phyloP scores from a whole-genome alignment of 2,329 filamentous ascomycete species.

The Sordariomycetes sp. region DNA sequence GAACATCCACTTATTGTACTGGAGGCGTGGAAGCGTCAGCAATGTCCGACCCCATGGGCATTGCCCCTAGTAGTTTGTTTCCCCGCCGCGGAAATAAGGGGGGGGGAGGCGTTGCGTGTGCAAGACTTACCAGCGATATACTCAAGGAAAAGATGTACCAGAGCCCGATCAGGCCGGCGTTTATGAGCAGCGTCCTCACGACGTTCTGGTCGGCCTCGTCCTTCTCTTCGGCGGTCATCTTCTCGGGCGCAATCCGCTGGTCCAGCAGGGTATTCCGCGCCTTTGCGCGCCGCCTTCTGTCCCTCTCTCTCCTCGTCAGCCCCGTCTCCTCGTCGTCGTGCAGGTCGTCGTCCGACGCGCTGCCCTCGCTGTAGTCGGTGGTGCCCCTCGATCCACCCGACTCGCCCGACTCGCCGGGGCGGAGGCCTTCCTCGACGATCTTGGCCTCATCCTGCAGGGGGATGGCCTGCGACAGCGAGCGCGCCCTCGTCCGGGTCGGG shows the following conservation, averaged over 20 bases:
- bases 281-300: constrained; percentile 55
- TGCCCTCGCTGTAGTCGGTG: constrained; percentile 33
- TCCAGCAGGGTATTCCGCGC: constrained; percentile 59
- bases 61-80: not conserved
- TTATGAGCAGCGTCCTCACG: constrained; percentile 57
- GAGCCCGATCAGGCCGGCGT: constrained; percentile 68
- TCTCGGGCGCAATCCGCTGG: constrained; percentile 53
- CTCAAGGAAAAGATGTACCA: constrained; percentile 91
- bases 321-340: constrained; percentile 87
- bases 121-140: constrained; percentile 67
- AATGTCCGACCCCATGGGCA: not conserved
- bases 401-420: not conserved
- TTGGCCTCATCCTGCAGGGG: constrained; percentile 28
- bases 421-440: constrained; percentile 29
- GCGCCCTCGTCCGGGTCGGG: constrained; percentile 14
- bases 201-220: constrained; percentile 68
- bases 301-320: constrained; percentile 62
- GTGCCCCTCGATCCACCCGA: constrained; percentile 13
- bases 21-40: not conserved
- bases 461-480: constrained; percentile 13
- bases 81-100: not conserved
- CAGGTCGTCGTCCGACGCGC: constrained; percentile 60
- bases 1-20: constrained; percentile 99
- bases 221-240: constrained; percentile 60
- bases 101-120: not conserved